phyloP scores from a whole-genome alignment of 192 early-diverging fungal genomes.

The Backusella mclennaniae region DNA sequence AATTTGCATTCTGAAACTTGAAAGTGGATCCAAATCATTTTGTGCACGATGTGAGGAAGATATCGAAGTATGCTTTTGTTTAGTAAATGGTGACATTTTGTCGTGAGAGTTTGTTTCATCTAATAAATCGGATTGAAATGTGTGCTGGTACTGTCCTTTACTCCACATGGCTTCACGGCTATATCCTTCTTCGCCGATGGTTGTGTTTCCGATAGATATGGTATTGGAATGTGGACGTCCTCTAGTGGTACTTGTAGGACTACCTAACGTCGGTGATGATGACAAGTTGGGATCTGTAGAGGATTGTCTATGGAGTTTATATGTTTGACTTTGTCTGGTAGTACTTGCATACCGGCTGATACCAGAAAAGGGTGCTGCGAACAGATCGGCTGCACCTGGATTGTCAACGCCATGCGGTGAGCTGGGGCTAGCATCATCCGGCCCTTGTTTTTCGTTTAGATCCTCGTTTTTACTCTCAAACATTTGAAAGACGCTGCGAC shows the following conservation, averaged over 20 bases:
- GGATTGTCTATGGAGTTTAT: neutral
- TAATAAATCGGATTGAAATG: neutral
- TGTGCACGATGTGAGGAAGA: slow-evolving; percentile 18
- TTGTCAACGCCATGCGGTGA: slow-evolving; percentile 6
- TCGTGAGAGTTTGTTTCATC: neutral
- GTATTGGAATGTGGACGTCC: slow-evolving; percentile 14
- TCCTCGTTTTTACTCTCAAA: slow-evolving; percentile 16
- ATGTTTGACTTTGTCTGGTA: slow-evolving; percentile 13
- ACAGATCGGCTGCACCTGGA: slow-evolving; percentile 22
- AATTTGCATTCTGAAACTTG: slow-evolving; percentile 8
- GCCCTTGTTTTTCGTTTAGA: neutral
- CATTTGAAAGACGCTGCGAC: slow-evolving; percentile 19
- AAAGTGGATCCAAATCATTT: slow-evolving; percentile 10
- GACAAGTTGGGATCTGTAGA: neutral
- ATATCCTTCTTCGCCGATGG: slow-evolving; percentile 8
- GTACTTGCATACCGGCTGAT: slow-evolving; percentile 25
- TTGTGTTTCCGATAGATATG: slow-evolving; percentile 8
- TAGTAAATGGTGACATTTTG: neutral
- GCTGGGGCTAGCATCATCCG: neutral
- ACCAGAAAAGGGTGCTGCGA: slow-evolving; percentile 25
- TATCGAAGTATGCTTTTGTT: neutral
- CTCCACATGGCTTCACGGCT: slow-evolving; percentile 7
- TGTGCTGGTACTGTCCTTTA: slow-evolving; percentile 3
- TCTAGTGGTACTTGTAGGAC: neutral
- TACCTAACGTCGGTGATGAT: neutral